A percentile compares a stretch with the other conserved stretches of the same genome.
Conservation (phyloP, 352 stramenopile genomes). For the Pythium utonaiense region DNA sequence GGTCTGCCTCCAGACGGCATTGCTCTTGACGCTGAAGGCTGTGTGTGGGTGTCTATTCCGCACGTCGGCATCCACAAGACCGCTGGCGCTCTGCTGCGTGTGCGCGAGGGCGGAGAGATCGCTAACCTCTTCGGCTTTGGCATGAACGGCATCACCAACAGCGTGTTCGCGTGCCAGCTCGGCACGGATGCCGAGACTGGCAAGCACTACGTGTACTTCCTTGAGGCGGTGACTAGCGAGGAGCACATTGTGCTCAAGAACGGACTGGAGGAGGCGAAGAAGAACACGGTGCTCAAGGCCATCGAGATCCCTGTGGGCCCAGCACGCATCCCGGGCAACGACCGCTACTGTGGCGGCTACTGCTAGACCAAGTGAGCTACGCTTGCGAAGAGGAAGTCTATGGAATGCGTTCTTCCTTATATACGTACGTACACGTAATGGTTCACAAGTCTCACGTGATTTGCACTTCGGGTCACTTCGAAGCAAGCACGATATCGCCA, state of each 20-base stretch:
- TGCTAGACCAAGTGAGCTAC: too few species aligned
- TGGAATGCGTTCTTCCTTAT: conserved; percentile 1
- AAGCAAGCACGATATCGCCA: too few species aligned
- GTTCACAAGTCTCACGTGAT: too few species aligned
- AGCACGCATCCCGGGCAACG: conserved; percentile 30
- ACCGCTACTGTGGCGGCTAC: conserved; percentile 60
- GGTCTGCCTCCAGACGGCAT: conserved; percentile 55
- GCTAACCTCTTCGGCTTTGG: conserved; percentile 56
- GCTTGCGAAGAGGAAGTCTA: too few species aligned
- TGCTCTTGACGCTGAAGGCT: conserved; percentile 61
- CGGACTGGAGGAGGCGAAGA: conserved; percentile 25
- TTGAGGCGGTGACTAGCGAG: conserved; percentile 40
- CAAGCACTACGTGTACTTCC: conserved; percentile 58
- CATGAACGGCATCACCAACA: conserved; percentile 45
- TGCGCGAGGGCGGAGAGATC: conserved; percentile 55
- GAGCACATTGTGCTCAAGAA: conserved; percentile 44
- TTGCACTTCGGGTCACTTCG: too few species aligned
- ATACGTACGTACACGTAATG: too few species aligned
- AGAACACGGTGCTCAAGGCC: conserved; percentile 40
- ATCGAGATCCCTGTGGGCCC: conserved; percentile 53
- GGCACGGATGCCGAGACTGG: conserved; percentile 42
- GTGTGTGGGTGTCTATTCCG: conserved; percentile 53
- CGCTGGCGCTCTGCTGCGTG: conserved; percentile 41
- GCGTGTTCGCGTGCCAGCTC: conserved; percentile 60
- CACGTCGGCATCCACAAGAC: conserved; percentile 50